Evolutionary conservation across 371 early-diverging fungal genomes (phyloP).

Genomic region (Paraphysoderma sedebokerense): DNA sequence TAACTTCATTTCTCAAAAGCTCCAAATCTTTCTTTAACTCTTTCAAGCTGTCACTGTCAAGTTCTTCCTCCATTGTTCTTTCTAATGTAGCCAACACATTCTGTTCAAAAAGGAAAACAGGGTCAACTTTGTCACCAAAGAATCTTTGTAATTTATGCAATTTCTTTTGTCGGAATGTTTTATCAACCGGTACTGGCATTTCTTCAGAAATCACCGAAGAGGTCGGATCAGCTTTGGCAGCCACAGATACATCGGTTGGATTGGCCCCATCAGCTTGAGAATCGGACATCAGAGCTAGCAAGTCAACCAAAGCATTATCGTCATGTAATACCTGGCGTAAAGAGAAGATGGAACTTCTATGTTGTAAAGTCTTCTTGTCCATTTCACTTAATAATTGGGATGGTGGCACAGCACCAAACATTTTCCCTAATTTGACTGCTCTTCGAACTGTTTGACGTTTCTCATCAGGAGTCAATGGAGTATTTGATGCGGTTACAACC

Average conservation of each 20-base stretch:
- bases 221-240: no score
- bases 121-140: conserved; percentile 1
- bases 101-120: conserved; percentile 2
- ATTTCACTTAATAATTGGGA: conserved; percentile 1
- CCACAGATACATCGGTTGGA: no score
- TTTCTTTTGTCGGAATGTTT: neutral
- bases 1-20: conserved; percentile 1
- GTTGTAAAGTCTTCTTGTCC: neutral
- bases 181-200: neutral
- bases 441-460: conserved; percentile 6
- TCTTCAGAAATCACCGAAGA: no score
- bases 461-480: conserved; percentile 12
- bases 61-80: neutral
- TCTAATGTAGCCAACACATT: neutral
- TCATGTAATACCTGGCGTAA: neutral
- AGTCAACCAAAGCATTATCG: neutral
- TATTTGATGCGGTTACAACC: no score
- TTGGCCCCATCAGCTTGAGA: no score
- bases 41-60: neutral
- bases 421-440: conserved; percentile 9
- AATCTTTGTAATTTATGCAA: conserved; percentile 1
- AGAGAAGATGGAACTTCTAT: neutral
- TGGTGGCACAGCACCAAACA: conserved; percentile 11
- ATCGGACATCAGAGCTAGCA: no score
- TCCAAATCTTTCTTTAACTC: neutral